These are phyloP conservation scores for Lophiotrema nucula DNA, from an alignment of 495 filamentous ascomycete genomes.

Conservation along the genomic window DNA sequence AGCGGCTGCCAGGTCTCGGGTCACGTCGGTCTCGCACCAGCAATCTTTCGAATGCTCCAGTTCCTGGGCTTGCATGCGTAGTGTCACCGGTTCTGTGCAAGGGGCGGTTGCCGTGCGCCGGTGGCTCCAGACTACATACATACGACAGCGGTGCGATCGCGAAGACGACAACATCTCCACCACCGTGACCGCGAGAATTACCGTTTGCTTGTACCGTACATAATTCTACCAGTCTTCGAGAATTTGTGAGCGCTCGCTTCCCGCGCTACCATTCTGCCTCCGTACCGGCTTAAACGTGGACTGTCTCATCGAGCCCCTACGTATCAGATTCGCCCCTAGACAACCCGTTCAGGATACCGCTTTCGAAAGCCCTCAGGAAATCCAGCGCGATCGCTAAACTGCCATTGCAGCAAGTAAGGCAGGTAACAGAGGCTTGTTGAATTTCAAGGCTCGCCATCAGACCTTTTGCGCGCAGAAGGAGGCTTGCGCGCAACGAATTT, in stretches of 20 bases:
- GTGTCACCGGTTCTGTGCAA: constrained; percentile 4
- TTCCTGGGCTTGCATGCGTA: background rate
- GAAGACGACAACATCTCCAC: background rate
- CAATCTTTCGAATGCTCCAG: background rate
- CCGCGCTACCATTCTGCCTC: background rate
- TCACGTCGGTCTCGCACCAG: background rate
- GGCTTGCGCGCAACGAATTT: no score
- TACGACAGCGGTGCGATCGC: background rate
- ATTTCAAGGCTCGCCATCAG: no score
- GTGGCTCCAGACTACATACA: background rate
- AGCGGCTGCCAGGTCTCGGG: background rate
- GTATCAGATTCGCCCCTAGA: constrained; percentile 16
- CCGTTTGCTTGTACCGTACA: no score
- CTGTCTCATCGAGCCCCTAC: constrained; percentile 29
- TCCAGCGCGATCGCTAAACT: background rate
- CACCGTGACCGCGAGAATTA: background rate
- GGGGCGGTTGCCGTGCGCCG: background rate
- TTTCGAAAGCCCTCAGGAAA: background rate
- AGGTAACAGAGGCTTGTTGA: background rate
- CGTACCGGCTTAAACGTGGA: constrained; percentile 20
- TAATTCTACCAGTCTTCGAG: no score
- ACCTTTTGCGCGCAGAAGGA: no score
- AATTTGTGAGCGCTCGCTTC: background rate
- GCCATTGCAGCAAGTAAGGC: background rate
- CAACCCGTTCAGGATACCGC: background rate